Evolutionary conservation across 805 yeast genomes (phyloP).

Genomic region (Metschnikowia proteae): DNA sequence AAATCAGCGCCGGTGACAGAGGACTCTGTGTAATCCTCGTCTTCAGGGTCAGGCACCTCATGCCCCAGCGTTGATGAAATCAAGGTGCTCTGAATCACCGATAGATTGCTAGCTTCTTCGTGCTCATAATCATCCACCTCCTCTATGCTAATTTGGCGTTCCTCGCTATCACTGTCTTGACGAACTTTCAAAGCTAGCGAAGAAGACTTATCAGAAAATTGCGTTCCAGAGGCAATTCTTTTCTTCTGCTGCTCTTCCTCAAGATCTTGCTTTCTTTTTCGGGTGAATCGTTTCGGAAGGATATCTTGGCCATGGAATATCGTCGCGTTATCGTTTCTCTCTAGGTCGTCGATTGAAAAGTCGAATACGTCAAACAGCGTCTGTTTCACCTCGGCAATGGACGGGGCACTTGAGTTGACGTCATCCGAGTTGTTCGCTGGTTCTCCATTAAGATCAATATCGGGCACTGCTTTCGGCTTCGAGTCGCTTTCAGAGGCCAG

Average conservation of each 20-base stretch:
- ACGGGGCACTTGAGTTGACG: neutral
- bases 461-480: neutral
- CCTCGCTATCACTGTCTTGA: neutral
- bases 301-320: conserved; percentile 8
- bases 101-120: neutral
- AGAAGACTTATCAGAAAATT: neutral
- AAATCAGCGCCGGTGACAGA: neutral
- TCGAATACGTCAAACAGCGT: conserved; percentile 13
- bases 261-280: conserved; percentile 6
- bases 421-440: conserved; percentile 1
- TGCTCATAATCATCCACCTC: conserved; percentile 1
- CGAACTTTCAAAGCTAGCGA: conserved; percentile 9
- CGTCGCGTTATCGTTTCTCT: conserved; percentile 9
- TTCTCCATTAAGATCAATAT: neutral
- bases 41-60: conserved; percentile 4
- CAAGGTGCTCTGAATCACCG: neutral
- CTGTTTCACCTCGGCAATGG: neutral
- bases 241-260: conserved; percentile 1
- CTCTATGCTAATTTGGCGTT: neutral
- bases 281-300: conserved; percentile 8
- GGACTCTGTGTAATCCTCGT: conserved; percentile 8
- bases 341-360: conserved; percentile 17
- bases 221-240: neutral
- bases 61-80: neutral
- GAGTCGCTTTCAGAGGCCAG: neutral